A percentile compares a stretch with the other conserved stretches of the same genome.
Evolutionary conservation across 148 eudicot genomes (phyloP).

Genomic region (Arctostaphylos glauca): DNA sequence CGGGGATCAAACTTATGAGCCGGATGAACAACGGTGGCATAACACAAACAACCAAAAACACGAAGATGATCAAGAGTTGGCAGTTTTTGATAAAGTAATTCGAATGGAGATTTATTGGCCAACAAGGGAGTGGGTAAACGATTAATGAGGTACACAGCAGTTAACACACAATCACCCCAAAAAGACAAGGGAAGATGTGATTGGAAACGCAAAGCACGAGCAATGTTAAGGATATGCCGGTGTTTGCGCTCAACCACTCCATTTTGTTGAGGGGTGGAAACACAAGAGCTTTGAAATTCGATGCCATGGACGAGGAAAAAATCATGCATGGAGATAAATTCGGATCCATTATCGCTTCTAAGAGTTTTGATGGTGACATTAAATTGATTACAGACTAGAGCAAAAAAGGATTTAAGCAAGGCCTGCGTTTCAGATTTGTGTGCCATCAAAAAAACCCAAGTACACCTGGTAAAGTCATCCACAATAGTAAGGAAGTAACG

Average conservation of each 20-base stretch:
- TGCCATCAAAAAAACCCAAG: too few species aligned
- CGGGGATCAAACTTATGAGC: neutral
- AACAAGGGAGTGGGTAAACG: neutral
- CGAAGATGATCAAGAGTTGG: neutral
- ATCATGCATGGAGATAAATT: neutral
- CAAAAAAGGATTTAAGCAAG: neutral
- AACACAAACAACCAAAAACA: neutral
- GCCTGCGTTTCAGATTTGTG: too few species aligned
- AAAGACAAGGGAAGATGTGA: neutral
- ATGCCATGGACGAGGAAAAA: neutral
- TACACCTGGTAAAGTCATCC: too few species aligned
- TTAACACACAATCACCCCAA: neutral
- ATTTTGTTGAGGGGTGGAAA: neutral
- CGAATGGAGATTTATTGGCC: neutral
- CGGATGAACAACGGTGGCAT: neutral
- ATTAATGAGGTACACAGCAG: neutral
- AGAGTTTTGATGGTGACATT: neutral
- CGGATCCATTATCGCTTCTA: neutral
- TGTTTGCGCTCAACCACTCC: neutral
- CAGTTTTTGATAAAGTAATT: neutral
- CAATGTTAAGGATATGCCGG: neutral
- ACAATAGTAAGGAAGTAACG: too few species aligned
- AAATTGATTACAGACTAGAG: neutral
- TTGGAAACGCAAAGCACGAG: neutral
- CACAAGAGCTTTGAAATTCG: neutral